These are phyloP conservation scores for Cladophialophora immunda DNA, from an alignment of 2,329 filamentous ascomycete genomes.

Conservation along the genomic window DNA sequence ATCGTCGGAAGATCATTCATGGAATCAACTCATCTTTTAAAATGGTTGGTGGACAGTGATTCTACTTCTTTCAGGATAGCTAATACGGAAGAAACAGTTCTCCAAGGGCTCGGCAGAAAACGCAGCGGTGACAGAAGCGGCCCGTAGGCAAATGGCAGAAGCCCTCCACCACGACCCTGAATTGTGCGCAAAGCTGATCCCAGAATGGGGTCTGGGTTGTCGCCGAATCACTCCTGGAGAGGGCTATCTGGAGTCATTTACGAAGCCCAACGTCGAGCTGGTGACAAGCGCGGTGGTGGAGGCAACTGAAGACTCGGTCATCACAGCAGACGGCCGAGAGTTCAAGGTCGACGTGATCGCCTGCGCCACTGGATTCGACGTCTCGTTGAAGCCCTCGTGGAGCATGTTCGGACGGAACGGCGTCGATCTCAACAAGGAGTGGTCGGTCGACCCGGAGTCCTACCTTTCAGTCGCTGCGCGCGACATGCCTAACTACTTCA, in stretches of 20 bases:
- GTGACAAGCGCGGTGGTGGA: constrained; percentile 46
- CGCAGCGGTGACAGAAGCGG: constrained; percentile 24
- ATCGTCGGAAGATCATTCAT: constrained; percentile 46
- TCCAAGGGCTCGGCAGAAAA: constrained; percentile 31
- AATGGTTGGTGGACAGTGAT: constrained; percentile 1
- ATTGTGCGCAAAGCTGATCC: constrained; percentile 39
- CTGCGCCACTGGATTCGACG: constrained; percentile 54
- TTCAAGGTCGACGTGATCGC: constrained; percentile 45
- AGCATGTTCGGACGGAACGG: constrained; percentile 46
- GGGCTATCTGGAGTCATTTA: constrained; percentile 61
- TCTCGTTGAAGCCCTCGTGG: constrained; percentile 48
- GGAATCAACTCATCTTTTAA: constrained; percentile 33
- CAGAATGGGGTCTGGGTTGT: constrained; percentile 50
- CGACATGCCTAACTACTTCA: constrained; percentile 48
- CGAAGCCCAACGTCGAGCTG: constrained; percentile 49
- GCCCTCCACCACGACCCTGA: constrained; percentile 36
- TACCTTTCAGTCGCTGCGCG: constrained; percentile 42
- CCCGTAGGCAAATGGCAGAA: constrained; percentile 28
- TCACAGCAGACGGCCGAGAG: constrained; percentile 36
- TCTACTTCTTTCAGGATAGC: neutral
- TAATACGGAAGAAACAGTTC: constrained; percentile 16
- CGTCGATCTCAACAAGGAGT: constrained; percentile 42
- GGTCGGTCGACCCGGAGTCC: constrained; percentile 41
- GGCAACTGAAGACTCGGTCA: constrained; percentile 45
- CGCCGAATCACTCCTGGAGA: constrained; percentile 60